phyloP scores from a whole-genome alignment of 2,329 filamentous ascomycete species.

The Dothiorella sarmentorum region DNA sequence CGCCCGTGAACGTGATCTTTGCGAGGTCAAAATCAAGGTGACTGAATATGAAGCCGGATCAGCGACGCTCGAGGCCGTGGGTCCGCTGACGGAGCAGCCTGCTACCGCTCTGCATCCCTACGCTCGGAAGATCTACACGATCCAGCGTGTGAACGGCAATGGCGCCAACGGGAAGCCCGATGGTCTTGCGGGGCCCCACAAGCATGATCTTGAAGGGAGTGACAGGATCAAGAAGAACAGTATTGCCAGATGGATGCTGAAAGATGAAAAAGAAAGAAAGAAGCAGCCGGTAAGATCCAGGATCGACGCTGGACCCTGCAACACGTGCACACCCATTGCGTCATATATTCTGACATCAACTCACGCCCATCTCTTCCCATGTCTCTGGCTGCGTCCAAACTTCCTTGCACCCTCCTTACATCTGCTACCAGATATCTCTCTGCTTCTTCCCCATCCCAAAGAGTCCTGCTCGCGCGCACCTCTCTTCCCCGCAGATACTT shows the following conservation, averaged over 20 bases:
- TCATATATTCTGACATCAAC: slow-evolving; percentile 11
- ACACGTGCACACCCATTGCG: background rate
- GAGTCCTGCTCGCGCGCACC: background rate
- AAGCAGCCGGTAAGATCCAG: slow-evolving; percentile 39
- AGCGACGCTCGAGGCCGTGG: slow-evolving; percentile 4
- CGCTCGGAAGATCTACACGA: slow-evolving; percentile 56
- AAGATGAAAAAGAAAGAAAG: slow-evolving; percentile 63
- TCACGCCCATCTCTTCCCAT: background rate
- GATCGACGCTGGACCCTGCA: slow-evolving; percentile 8
- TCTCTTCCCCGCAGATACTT: background rate
- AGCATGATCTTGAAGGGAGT: slow-evolving; percentile 68
- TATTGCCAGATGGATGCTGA: slow-evolving; percentile 63
- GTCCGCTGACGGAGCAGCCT: slow-evolving; percentile 4
- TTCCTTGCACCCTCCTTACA: background rate
- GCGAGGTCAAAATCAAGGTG: slow-evolving; percentile 83
- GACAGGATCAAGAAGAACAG: slow-evolving; percentile 80
- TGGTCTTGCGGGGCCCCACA: slow-evolving; percentile 68
- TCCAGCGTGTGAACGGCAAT: slow-evolving; percentile 75
- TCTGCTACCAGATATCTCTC: background rate
- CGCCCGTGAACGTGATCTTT: slow-evolving; percentile 73
- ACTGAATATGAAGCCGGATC: slow-evolving; percentile 61
- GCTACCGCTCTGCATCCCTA: background rate
- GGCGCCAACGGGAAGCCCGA: slow-evolving; percentile 70
- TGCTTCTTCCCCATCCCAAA: background rate
- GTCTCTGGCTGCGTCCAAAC: background rate